phyloP scores from a whole-genome alignment of 192 early-diverging fungal genomes.

The Coemansia sp. region DNA sequence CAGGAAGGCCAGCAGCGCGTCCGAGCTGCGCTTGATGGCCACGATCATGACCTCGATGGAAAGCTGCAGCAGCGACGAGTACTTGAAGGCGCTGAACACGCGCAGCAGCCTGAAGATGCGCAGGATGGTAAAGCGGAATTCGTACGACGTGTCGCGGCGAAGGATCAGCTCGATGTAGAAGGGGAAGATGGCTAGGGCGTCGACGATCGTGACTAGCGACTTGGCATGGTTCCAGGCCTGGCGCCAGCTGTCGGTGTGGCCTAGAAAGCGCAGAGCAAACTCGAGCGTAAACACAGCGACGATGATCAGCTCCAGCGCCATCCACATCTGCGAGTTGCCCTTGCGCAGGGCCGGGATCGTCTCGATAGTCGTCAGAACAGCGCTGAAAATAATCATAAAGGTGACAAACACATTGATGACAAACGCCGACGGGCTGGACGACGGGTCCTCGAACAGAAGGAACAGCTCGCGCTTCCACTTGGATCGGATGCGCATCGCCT shows the following conservation, averaged over 20 bases:
- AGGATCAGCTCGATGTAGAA: constrained; percentile 74
- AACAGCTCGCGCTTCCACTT: constrained; percentile 64
- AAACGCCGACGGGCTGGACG: constrained; percentile 69
- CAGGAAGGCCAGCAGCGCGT: constrained; percentile 69
- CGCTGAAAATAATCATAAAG: constrained; percentile 68
- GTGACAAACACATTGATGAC: constrained; percentile 70
- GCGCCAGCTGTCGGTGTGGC: constrained; percentile 67
- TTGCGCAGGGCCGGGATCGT: constrained; percentile 72
- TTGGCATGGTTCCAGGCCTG: constrained; percentile 55
- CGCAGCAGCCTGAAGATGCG: constrained; percentile 72
- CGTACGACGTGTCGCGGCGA: constrained; percentile 67
- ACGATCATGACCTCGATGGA: constrained; percentile 83
- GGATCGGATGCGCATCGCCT: constrained; percentile 39
- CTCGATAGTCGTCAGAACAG: constrained; percentile 73
- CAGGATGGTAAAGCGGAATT: constrained; percentile 81
- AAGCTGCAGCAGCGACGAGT: constrained; percentile 76
- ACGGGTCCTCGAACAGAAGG: constrained; percentile 73
- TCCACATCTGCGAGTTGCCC: constrained; percentile 54
- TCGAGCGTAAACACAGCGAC: constrained; percentile 74
- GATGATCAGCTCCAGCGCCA: constrained; percentile 65
- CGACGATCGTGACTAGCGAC: constrained; percentile 59
- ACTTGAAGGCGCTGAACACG: constrained; percentile 78
- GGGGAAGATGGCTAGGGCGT: constrained; percentile 73
- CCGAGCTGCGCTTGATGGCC: constrained; percentile 69
- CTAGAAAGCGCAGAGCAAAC: constrained; percentile 63